phyloP scores from a whole-genome alignment of 305 asterid genomes.

The Fraxinus dipetala region DNA sequence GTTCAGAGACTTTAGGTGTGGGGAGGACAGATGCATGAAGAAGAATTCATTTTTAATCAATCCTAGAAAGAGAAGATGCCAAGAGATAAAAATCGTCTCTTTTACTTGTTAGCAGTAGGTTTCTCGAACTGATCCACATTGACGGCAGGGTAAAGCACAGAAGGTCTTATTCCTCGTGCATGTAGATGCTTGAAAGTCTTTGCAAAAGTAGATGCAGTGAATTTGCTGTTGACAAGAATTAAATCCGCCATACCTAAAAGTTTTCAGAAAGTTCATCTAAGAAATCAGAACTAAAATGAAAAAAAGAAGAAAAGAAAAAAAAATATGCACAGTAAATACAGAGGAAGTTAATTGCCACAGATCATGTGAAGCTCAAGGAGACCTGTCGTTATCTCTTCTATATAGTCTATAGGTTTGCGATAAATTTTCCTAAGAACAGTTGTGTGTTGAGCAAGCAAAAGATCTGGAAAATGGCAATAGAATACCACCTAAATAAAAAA shows the following conservation, averaged over 20 bases:
- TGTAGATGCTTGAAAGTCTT: slow-evolving; percentile 58
- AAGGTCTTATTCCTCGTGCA: slow-evolving; percentile 58
- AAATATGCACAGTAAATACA: background rate
- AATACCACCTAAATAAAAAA: slow-evolving; percentile 61
- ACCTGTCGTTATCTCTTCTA: slow-evolving; percentile 95
- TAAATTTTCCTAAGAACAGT: slow-evolving; percentile 71
- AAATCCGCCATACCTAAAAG: slow-evolving; percentile 87
- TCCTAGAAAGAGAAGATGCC: slow-evolving; percentile 31
- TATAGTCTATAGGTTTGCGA: slow-evolving; percentile 71
- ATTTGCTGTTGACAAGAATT: slow-evolving; percentile 77
- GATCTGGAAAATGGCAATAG: slow-evolving; percentile 97
- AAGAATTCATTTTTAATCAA: slow-evolving; percentile 7
- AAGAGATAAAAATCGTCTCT: slow-evolving; percentile 27
- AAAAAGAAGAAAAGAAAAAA: background rate
- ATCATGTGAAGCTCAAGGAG: background rate
- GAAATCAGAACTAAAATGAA: slow-evolving; percentile 16
- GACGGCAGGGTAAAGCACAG: slow-evolving; percentile 94
- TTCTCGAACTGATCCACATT: slow-evolving; percentile 73
- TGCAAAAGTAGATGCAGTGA: slow-evolving; percentile 71
- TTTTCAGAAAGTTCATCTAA: slow-evolving; percentile 11
- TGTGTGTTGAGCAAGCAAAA: slow-evolving; percentile 79
- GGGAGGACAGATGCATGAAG: background rate
- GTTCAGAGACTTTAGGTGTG: slow-evolving; percentile 3
- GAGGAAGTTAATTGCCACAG: background rate
- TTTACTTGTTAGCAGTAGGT: slow-evolving; percentile 63